A percentile compares a stretch with the other conserved stretches of the same genome.
phyloP scores from a whole-genome alignment of 2,329 filamentous ascomycete species.

The Neofusicoccum sp. region DNA sequence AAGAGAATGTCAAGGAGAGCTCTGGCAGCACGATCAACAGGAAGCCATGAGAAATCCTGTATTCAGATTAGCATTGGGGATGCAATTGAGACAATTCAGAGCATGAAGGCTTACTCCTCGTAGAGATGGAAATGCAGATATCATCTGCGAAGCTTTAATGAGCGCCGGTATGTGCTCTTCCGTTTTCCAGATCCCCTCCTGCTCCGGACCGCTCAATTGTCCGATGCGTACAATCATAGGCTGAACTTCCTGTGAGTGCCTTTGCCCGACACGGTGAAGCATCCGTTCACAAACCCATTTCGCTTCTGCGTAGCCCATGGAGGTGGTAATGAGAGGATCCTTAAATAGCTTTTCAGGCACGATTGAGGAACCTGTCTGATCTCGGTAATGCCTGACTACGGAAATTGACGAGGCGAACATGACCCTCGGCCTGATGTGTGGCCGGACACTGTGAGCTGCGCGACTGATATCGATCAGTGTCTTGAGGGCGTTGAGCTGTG shows the following conservation, averaged over 20 bases:
- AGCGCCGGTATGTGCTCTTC: constrained; percentile 22
- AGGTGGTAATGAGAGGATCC: neutral
- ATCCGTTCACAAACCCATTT: constrained; percentile 23
- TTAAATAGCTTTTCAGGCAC: neutral
- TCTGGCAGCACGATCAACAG: constrained; percentile 20
- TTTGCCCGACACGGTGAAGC: neutral
- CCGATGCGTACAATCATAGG: constrained; percentile 15
- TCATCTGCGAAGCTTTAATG: constrained; percentile 16
- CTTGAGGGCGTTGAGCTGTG: neutral
- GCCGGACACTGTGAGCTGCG: neutral
- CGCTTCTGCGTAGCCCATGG: constrained; percentile 21
- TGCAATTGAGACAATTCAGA: neutral
- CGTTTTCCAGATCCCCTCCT: constrained; percentile 20
- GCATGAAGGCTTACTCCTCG: constrained; percentile 7
- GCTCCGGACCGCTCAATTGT: constrained; percentile 13
- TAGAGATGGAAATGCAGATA: constrained; percentile 10
- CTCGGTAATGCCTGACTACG: neutral
- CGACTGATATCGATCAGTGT: neutral
- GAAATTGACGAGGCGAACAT: constrained; percentile 3
- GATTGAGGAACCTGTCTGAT: neutral
- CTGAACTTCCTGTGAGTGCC: neutral
- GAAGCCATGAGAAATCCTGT: constrained; percentile 23
- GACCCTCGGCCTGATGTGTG: neutral
- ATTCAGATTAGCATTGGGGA: neutral
- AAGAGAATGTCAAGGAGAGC: neutral